Evolutionary conservation across 441 rosid genomes (phyloP).

Genomic region (Metrosideros polymorpha): DNA sequence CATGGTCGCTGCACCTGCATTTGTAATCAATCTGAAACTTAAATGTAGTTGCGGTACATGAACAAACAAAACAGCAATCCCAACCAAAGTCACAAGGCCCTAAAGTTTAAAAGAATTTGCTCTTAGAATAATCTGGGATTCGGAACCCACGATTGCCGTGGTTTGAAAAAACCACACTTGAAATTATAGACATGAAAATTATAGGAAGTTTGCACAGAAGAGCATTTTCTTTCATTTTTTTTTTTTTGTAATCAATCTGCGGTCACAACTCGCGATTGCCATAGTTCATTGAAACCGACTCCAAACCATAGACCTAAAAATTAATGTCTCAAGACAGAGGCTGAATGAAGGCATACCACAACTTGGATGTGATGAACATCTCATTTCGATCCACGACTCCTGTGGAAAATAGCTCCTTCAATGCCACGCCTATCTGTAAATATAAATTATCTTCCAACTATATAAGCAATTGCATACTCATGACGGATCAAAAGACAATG

Average conservation of each 20-base stretch:
- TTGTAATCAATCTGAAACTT: background rate
- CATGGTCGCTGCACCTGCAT: conserved; percentile 39
- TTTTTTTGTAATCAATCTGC: background rate
- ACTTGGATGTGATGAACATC: conserved; percentile 42
- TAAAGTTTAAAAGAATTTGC: background rate
- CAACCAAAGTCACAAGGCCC: background rate
- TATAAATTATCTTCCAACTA: conserved; percentile 2
- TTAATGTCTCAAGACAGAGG: background rate
- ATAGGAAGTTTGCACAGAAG: background rate
- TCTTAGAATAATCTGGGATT: background rate
- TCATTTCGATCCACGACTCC: conserved; percentile 39
- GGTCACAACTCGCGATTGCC: background rate
- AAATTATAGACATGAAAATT: background rate
- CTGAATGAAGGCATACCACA: conserved; percentile 14
- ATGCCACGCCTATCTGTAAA: conserved; percentile 32
- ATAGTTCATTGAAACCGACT: background rate
- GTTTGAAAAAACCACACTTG: background rate
- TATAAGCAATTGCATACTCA: background rate
- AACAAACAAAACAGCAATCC: background rate
- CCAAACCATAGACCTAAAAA: background rate
- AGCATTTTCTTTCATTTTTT: background rate
- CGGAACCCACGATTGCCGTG: background rate
- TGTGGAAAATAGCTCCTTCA: conserved; percentile 29
- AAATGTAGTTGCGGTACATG: background rate
- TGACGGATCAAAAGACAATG: background rate